A percentile compares a stretch with the other conserved stretches of the same genome.
Conservation (phyloP, 495 filamentous ascomycete species). For the Penicillium pulvis region DNA sequence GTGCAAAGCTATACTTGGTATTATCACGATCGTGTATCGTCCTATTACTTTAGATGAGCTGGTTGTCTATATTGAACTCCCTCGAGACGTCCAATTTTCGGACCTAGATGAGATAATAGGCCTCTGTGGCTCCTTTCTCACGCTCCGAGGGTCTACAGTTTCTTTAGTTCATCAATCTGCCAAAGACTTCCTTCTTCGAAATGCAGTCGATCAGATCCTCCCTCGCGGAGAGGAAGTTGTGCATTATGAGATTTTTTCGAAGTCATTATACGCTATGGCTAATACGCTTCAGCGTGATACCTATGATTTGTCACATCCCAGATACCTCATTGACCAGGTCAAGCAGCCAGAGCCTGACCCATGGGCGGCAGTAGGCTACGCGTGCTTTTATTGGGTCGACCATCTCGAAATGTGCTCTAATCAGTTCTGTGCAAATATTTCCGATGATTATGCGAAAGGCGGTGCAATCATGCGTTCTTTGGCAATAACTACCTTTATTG, state of each 20-base stretch:
- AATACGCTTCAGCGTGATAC: conserved; percentile 6
- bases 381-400: neutral
- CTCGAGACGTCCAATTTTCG: neutral
- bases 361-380: neutral
- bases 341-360: neutral
- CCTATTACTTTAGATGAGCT: neutral
- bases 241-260: neutral
- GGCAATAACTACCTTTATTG: conserved; percentile 28
- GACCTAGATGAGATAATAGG: conserved; percentile 1
- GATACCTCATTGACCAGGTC: neutral
- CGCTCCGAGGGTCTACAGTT: neutral
- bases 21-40: neutral
- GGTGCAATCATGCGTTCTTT: neutral
- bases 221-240: too few species aligned
- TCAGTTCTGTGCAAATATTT: neutral
- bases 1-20: conserved; percentile 1
- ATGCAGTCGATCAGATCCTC: neutral
- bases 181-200: conserved; percentile 3
- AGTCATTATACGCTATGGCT: neutral
- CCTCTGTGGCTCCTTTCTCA: conserved; percentile 6
- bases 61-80: neutral
- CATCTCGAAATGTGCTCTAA: neutral
- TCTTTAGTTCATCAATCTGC: conserved; percentile 10
- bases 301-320: neutral
- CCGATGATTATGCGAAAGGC: neutral